These are phyloP conservation scores for Solanum ahanhuiri DNA, from an alignment of 257 asterid species.

Conservation along the genomic window DNA sequence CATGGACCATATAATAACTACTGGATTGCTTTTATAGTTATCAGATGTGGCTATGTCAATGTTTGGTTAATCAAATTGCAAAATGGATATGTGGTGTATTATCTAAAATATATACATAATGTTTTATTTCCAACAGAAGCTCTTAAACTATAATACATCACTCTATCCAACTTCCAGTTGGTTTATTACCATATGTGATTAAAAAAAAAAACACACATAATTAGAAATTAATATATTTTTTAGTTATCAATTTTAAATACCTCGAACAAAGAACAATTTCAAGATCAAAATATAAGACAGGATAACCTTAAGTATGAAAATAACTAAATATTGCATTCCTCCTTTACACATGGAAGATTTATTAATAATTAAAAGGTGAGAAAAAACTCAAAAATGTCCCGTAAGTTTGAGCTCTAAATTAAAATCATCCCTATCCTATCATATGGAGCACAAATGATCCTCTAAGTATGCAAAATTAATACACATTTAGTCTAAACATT, in stretches of 20 bases:
- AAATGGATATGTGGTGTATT: neutral
- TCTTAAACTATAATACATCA: neutral
- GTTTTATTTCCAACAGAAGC: neutral
- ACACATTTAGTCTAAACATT: neutral
- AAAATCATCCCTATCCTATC: neutral
- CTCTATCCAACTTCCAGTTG: neutral
- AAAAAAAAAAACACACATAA: neutral
- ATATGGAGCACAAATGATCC: neutral
- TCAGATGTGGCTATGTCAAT: neutral
- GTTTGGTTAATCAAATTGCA: neutral
- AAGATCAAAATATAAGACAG: neutral
- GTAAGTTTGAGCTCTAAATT: neutral
- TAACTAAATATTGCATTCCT: neutral
- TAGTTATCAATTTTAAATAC: neutral
- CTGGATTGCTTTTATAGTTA: neutral
- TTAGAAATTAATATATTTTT: neutral
- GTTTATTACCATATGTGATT: neutral
- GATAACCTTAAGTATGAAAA: neutral
- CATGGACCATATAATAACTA: neutral
- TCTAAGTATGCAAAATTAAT: neutral
- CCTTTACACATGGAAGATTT: neutral
- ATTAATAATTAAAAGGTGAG: neutral
- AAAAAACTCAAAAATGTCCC: neutral
- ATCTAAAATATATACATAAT: neutral
- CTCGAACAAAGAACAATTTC: neutral